Evolutionary conservation across 1,139 yeast genomes (phyloP), one percentile per base, ranked within the genome.

Genomic region (Hyphopichia fennica): DNA sequence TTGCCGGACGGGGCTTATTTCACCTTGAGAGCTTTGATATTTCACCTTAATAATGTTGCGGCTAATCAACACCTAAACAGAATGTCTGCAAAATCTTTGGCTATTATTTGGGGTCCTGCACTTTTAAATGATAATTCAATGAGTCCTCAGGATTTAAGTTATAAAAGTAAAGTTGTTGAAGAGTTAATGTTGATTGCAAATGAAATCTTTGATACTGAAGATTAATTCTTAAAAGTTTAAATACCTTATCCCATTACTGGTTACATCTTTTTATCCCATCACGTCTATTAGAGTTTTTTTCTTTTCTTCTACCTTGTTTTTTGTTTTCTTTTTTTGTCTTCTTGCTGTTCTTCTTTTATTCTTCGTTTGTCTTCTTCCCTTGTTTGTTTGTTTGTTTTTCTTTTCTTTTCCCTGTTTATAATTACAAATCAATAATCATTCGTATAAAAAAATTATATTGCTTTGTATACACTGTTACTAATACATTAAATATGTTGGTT

Each of bases 1-100:
- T 75, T 93, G 42, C 97, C 98, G 0, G 99, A 93, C 63, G 95
- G 96, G 1, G 90, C 95, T 44, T 93, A 93, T 62, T 90, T 96
- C 69, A 91, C 98, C 0, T 73, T 93, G 52, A 72, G 98, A 53
- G 81, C 89, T 32, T 70, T 93, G 49, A 72, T 90, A 3, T 88
- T 91, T 72, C 99, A 93, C 62, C 76, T 93, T 50, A 83, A 86
- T 52, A 79, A 84, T 41, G 84, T 93, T 8, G 82, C 86, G 27
- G 76, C 79, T 20, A 75, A 82, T 45, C 84, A 83, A 55, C 72
- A 75, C 13, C 56, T 66, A 30, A 89, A 89, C 57, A 75, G 95
- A 58, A 93, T 93, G 99, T 82, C 83, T 37, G 74, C 83, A 41
- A 84, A 83, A 55, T 84, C 85, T 44, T 65, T 91, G 53, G 86